Base-by-base conservation (phyloP, 768 basidiomycete genomes). In the Asterophora lycoperdoides region DNA sequence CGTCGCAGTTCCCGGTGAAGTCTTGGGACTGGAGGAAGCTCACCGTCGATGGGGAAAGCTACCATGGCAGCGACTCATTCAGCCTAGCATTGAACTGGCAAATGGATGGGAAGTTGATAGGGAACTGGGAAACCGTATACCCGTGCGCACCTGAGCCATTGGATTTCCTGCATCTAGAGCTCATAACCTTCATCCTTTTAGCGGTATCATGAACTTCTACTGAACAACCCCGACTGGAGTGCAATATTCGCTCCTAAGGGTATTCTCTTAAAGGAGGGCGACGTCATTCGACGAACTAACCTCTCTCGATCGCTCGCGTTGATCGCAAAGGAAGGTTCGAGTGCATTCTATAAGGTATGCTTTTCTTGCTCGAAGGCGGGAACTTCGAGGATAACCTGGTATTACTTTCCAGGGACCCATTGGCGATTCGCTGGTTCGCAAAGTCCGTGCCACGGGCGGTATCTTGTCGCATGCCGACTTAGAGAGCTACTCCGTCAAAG, bases 1-100 rank as follows among this genome's bases (percentile, higher is more conserved):
- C 5, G 80, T 95, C n/a, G 94, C 80, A 18, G 85, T 96, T 0
- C 96, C 96, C 1, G 89, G 94, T 8, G 94, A 98, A 68, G 64
- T 98, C 39, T 78, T 86, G 18, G 96, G 94, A 8, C 76, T 97
- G 28, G 81, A 86, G 63, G 87, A 84, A 62, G 91, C 89, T 0
- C 86, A 94, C 65, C 70, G 74, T 35, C 77, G 83, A 19, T 96
- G 93, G 83, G 95, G 93, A 0, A 77, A 68, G 32, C 59, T 96
- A 10, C 74, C 84, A 0, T 98, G 96, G 96, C 68, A 74, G 35
- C 68, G 76, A 26, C 74, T 98, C 18, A 78, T 98, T 14, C 68
- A 80, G 56, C 93, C 94, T 0, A 84, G 79, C 28, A 78, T 83
- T 5, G 65, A 79, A 7, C 72, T 99, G 2, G 93, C 94, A 7